Evolutionary conservation across 768 basidiomycete species (phyloP).

Genomic region (Kwoniella newhampshirensis): DNA sequence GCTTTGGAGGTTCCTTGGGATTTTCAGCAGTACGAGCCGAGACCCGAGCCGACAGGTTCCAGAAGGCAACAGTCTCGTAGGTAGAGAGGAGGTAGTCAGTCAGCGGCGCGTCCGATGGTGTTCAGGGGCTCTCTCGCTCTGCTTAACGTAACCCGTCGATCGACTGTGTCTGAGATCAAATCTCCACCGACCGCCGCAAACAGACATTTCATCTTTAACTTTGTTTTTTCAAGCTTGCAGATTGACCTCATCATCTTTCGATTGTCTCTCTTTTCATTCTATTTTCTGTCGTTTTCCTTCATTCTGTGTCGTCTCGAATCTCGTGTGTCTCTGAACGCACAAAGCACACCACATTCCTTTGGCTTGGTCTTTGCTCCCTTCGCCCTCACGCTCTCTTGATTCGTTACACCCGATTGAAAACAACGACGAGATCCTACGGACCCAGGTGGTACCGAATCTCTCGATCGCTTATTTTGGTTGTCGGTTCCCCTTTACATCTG

Average conservation of each 20-base stretch:
- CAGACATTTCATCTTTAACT: constrained; percentile 15
- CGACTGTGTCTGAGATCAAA: constrained; percentile 11
- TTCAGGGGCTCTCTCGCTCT: no score
- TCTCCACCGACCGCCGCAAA: constrained; percentile 13
- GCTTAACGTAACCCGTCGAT: no score
- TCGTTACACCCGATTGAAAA: not conserved
- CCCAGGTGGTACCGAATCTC: constrained; percentile 14
- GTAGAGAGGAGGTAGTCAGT: not conserved
- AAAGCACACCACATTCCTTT: constrained; percentile 5
- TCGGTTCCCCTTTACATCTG: not conserved
- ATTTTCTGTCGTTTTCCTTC: not conserved
- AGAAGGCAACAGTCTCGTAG: not conserved
- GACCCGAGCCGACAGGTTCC: no score
- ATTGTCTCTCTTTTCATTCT: not conserved
- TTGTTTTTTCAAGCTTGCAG: constrained; percentile 23
- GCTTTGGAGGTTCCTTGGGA: no score
- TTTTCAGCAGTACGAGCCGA: no score
- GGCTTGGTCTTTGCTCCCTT: not conserved
- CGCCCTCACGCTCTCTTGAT: constrained; percentile 1
- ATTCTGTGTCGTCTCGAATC: not conserved
- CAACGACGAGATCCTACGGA: not conserved
- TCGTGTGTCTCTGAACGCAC: not conserved
- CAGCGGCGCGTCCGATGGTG: not conserved
- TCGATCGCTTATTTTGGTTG: no score
- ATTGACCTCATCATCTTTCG: constrained; percentile 1